A percentile compares a stretch with the other conserved stretches of the same genome.
phyloP scores from a whole-genome alignment of 495 filamentous ascomycete genomes.

The Penicillium simplicissimum region DNA sequence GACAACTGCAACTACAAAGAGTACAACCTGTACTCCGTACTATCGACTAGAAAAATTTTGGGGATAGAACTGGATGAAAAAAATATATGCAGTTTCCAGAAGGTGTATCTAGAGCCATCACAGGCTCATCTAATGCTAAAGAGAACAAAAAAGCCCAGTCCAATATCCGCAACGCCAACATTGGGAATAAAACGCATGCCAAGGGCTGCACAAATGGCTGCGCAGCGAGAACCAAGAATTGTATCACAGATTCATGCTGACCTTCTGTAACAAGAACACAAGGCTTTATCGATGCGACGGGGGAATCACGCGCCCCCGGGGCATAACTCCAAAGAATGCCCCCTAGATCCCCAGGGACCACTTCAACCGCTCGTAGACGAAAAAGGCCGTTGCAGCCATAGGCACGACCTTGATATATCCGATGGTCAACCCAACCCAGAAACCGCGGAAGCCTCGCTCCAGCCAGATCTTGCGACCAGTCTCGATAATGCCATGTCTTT shows the following conservation, averaged over 20 bases:
- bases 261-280: conserved; percentile 4
- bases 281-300: background rate
- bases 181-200: conserved; percentile 20
- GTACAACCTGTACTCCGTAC: no score
- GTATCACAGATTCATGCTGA: conserved; percentile 13
- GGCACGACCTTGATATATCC: conserved; percentile 94
- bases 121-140: conserved; percentile 21
- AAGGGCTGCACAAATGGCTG: conserved; percentile 1
- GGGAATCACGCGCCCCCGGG: background rate
- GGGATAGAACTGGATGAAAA: background rate
- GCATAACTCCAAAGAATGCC: background rate
- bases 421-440: conserved; percentile 90
- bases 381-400: conserved; percentile 78
- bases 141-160: conserved; percentile 5
- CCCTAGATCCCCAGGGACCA: conserved; percentile 67
- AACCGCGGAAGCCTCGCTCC: conserved; percentile 77
- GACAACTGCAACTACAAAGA: background rate
- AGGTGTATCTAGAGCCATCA: conserved; percentile 17
- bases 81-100: conserved; percentile 8
- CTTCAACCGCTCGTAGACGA: conserved; percentile 82
- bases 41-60: background rate
- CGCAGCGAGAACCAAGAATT: conserved; percentile 4
- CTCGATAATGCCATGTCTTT: conserved; percentile 72
- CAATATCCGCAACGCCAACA: conserved; percentile 27
- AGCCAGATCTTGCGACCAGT: conserved; percentile 70